Evolutionary conservation across 139 green algal genomes (phyloP).

Genomic region (Trebouxia sp.): DNA sequence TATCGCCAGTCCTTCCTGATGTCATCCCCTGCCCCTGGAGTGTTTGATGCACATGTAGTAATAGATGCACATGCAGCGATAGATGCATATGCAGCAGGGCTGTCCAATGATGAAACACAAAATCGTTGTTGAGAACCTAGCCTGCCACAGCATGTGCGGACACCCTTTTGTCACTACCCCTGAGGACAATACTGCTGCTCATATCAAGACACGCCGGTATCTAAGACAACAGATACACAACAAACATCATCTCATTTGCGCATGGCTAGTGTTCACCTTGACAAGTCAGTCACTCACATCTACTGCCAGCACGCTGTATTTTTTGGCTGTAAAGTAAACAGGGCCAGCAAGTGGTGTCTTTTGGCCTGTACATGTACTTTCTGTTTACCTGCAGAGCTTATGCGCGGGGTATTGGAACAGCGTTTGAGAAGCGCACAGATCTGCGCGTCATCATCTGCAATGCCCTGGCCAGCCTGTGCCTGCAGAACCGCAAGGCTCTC

Average conservation of each 20-base stretch:
- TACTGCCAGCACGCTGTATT: too few species aligned
- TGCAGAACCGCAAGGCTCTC: constrained; percentile 40
- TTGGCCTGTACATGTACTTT: neutral
- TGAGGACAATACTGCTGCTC: constrained; percentile 47
- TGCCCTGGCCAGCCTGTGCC: constrained; percentile 56
- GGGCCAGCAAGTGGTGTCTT: neutral
- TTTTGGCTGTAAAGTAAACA: too few species aligned
- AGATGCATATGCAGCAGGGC: too few species aligned
- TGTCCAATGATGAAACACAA: constrained; percentile 30
- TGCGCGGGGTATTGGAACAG: constrained; percentile 52
- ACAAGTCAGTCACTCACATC: too few species aligned
- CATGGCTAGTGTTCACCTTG: too few species aligned
- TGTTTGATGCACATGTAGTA: too few species aligned
- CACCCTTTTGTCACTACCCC: constrained; percentile 62
- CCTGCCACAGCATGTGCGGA: constrained; percentile 34
- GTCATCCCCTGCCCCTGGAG: too few species aligned
- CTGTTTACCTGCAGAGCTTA: constrained; percentile 32
- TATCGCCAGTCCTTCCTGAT: too few species aligned
- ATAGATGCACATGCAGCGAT: too few species aligned
- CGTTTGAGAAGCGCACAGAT: constrained; percentile 71
- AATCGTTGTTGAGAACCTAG: constrained; percentile 62
- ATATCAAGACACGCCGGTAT: too few species aligned
- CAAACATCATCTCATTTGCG: too few species aligned
- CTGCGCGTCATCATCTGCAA: constrained; percentile 60
- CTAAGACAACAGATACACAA: too few species aligned